Evolutionary conservation across 768 basidiomycete species (phyloP).

Genomic region (Podaxis sp.): DNA sequence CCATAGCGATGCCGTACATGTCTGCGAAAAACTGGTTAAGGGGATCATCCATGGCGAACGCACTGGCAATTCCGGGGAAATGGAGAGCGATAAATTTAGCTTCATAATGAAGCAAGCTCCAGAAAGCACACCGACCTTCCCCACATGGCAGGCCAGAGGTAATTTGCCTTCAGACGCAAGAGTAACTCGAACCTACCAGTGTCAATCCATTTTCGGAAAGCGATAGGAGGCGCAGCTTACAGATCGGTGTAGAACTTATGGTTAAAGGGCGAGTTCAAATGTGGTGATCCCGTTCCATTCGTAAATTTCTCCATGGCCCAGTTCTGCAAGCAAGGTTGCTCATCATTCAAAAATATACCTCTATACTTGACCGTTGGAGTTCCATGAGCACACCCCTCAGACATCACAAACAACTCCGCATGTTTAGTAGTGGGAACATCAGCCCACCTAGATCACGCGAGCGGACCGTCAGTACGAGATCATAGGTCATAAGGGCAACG

Average conservation of each 20-base stretch:
- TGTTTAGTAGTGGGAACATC: conserved; percentile 58
- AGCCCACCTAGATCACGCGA: conserved; percentile 52
- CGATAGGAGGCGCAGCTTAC: conserved; percentile 22
- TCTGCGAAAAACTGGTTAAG: conserved; percentile 60
- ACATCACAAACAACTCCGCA: conserved; percentile 39
- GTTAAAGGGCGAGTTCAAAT: conserved; percentile 58
- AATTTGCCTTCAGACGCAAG: conserved; percentile 62
- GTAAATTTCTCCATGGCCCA: conserved; percentile 70
- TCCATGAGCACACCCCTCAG: conserved; percentile 48
- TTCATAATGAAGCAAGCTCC: background rate
- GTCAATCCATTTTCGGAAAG: background rate
- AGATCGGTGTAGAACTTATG: conserved; percentile 52
- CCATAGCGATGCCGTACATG: conserved; percentile 64
- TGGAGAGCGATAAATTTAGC: background rate
- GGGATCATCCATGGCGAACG: conserved; percentile 55
- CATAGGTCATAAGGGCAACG: background rate
- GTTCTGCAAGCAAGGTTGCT: conserved; percentile 63
- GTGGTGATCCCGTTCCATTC: conserved; percentile 47
- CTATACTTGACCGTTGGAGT: conserved; percentile 64
- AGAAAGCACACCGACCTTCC: conserved; percentile 25
- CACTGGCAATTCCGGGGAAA: conserved; percentile 19
- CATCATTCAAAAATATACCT: conserved; percentile 72
- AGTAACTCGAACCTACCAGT: conserved; percentile 56
- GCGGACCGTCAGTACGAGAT: background rate
- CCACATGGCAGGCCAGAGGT: conserved; percentile 62